Evolutionary conservation across 169 alveolate genomes (phyloP).

Genomic region (Sarcocystis neurona): DNA sequence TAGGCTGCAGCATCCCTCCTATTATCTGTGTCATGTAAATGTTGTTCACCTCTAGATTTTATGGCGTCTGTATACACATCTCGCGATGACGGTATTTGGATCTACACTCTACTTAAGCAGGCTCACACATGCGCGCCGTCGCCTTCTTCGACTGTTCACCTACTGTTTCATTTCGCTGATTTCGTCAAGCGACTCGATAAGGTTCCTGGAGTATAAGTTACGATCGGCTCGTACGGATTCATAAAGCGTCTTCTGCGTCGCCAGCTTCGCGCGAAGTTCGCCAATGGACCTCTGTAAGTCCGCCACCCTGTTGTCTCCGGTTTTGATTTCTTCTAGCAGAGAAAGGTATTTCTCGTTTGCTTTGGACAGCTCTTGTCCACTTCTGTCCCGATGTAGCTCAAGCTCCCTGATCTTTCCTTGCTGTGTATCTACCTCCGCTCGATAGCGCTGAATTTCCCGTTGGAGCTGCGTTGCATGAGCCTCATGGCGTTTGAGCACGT

Average conservation of each 20-base stretch:
- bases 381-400: conserved; percentile 66
- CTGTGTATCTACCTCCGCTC: conserved; percentile 6
- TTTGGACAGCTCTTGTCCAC: conserved; percentile 69
- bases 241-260: conserved; percentile 81
- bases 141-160: too few species aligned
- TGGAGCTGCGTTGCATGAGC: conserved; percentile 59
- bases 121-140: too few species aligned
- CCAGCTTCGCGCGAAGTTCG: conserved; percentile 82
- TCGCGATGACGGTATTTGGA: too few species aligned
- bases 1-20: too few species aligned
- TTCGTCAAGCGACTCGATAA: conserved; percentile 89
- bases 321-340: conserved; percentile 84
- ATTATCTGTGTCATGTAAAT: too few species aligned
- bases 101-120: too few species aligned
- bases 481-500: conserved; percentile 62
- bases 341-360: conserved; percentile 68
- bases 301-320: conserved; percentile 80
- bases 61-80: too few species aligned
- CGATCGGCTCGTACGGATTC: conserved; percentile 93
- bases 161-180: conserved; percentile 86
- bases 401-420: conserved; percentile 50
- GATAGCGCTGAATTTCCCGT: conserved; percentile 50
- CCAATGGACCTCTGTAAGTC: conserved; percentile 84
- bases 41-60: too few species aligned
- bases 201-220: conserved; percentile 88